phyloP scores from a whole-genome alignment of 225 moss, liverwort and hornwort genomes.

The Polytrichum formosum region DNA sequence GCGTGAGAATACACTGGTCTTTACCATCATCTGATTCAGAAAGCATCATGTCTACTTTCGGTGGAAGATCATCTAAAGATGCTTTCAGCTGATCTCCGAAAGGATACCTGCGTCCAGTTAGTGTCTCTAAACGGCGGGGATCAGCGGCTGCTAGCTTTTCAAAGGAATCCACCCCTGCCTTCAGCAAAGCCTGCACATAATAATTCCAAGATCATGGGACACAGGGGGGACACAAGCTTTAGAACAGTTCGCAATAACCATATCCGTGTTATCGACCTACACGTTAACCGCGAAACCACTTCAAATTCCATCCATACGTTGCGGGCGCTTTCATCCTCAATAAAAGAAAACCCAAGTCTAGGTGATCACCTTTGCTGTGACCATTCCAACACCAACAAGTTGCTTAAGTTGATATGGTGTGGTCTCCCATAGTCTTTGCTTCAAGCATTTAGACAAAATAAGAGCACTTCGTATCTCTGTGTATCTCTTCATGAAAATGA shows the following conservation, averaged over 20 bases:
- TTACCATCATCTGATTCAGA: conserved; percentile 42
- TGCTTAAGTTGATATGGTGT: conserved; percentile 80
- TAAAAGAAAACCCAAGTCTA: neutral
- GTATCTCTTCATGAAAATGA: conserved; percentile 76
- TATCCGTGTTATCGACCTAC: too few species aligned
- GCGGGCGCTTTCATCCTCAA: too few species aligned
- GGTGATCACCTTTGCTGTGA: conserved; percentile 81
- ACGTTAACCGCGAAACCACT: too few species aligned
- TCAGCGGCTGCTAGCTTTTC: conserved; percentile 70
- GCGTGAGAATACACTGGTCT: conserved; percentile 60
- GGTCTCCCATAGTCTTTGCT: conserved; percentile 82
- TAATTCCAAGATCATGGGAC: too few species aligned
- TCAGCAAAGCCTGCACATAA: conserved; percentile 58
- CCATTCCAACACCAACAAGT: conserved; percentile 78
- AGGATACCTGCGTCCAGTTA: conserved; percentile 85
- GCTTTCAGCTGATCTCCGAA: conserved; percentile 89
- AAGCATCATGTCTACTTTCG: conserved; percentile 66
- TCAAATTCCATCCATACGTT: too few species aligned
- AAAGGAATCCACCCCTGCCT: conserved; percentile 77
- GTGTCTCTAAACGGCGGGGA: conserved; percentile 75
- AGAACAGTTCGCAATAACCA: too few species aligned
- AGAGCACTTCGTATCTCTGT: conserved; percentile 69
- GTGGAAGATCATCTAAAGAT: conserved; percentile 58
- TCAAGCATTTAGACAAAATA: conserved; percentile 76
- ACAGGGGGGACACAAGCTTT: too few species aligned